These are phyloP conservation scores for Globisporangium emineosum DNA, from an alignment of 352 stramenopile genomes.

Conservation along the genomic window DNA sequence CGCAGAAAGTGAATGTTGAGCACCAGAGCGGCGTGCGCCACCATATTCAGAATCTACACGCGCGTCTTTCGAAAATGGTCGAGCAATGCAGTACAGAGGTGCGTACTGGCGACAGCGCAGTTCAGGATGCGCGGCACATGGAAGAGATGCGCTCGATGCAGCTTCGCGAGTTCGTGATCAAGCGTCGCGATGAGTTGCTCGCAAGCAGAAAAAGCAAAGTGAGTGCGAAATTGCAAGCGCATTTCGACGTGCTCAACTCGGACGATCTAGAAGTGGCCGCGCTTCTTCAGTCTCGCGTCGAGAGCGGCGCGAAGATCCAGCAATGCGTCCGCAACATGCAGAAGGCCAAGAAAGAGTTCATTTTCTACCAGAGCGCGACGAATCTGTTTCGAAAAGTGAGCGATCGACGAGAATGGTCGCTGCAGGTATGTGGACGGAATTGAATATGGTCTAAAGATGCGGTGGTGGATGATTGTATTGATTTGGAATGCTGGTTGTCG, in stretches of 20 bases:
- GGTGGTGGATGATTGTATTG: background rate
- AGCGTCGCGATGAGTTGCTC: conserved; percentile 30
- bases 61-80: conserved; percentile 19
- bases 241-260: conserved; percentile 31
- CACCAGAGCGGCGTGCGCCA: conserved; percentile 20
- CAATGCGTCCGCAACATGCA: conserved; percentile 15
- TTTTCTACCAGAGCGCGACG: conserved; percentile 31
- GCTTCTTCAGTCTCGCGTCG: conserved; percentile 24
- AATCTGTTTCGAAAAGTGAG: conserved; percentile 32
- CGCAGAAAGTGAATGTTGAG: conserved; percentile 13
- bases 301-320: conserved; percentile 25
- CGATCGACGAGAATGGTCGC: conserved; percentile 12
- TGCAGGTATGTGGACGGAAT: conserved; percentile 11
- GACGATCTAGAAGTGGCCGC: conserved; percentile 33
- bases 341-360: conserved; percentile 25
- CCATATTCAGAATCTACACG: conserved; percentile 25
- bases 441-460: background rate
- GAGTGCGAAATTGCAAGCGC: conserved; percentile 31
- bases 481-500: background rate
- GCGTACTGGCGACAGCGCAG: conserved; percentile 19
- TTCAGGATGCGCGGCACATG: conserved; percentile 25
- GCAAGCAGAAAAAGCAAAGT: conserved; percentile 26
- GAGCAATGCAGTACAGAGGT: conserved; percentile 24
- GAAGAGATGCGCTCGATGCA: conserved; percentile 29
- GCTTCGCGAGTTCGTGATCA: conserved; percentile 32